Evolutionary conservation across 83 land plant genomes (phyloP).

Genomic region (Isoetes engelmannii): DNA sequence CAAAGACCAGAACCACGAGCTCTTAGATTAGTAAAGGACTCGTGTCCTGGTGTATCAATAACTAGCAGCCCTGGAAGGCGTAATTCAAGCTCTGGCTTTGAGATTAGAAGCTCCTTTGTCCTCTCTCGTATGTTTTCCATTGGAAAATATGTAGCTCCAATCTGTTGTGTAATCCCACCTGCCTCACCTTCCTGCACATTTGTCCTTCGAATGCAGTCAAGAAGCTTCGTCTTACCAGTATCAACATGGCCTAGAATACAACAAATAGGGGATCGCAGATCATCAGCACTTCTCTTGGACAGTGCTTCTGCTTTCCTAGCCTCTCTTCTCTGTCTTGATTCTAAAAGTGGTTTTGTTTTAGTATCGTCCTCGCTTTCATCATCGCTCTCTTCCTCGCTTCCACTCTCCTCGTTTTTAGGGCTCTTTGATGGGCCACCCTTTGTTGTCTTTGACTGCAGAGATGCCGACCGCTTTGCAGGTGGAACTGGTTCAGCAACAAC

Average conservation of each 20-base stretch:
- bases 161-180: constrained; percentile 96
- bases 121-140: constrained; percentile 89
- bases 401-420: constrained; percentile 27
- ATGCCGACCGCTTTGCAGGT: constrained; percentile 24
- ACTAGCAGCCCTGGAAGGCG: constrained; percentile 91
- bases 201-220: constrained; percentile 91
- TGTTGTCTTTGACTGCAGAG: constrained; percentile 16
- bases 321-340: constrained; percentile 31
- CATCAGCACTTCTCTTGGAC: constrained; percentile 44
- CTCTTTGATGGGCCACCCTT: constrained; percentile 8
- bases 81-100: constrained; percentile 62
- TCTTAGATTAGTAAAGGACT: constrained; percentile 83
- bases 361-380: constrained; percentile 20
- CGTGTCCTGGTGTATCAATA: constrained; percentile 97
- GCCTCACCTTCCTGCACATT: constrained; percentile 99
- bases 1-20: constrained; percentile 94
- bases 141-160: constrained; percentile 97
- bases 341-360: constrained; percentile 17
- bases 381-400: constrained; percentile 23
- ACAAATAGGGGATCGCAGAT: constrained; percentile 92
- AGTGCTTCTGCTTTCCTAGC: constrained; percentile 37
- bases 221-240: constrained; percentile 92
- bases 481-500: constrained; percentile 2
- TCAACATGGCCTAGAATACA: constrained; percentile 99
- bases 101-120: constrained; percentile 55